Conservation (phyloP, 257 asterid genomes). For the Fraxinus cuspidata region DNA sequence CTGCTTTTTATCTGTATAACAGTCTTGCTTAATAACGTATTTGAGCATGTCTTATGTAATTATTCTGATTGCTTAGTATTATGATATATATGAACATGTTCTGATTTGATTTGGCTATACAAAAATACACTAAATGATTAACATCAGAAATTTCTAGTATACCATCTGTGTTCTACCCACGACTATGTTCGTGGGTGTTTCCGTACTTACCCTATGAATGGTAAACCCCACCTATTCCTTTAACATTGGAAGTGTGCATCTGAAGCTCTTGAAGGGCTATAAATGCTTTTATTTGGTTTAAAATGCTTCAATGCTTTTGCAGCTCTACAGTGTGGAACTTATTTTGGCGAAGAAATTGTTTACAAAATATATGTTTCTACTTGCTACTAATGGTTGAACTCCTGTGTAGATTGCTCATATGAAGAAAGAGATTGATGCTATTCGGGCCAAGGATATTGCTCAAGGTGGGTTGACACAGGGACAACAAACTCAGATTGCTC, state of each 20-base stretch:
- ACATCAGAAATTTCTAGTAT: not conserved
- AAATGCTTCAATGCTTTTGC: not conserved
- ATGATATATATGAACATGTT: not conserved
- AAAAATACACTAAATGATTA: not conserved
- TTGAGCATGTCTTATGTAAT: too few species aligned
- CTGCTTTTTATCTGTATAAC: not conserved
- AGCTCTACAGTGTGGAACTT: constrained; percentile 11
- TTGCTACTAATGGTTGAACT: constrained; percentile 13
- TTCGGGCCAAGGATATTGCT: constrained; percentile 95
- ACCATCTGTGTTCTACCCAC: too few species aligned
- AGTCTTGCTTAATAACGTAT: not conserved
- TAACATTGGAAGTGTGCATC: too few species aligned
- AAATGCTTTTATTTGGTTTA: too few species aligned
- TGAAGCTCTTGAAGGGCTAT: too few species aligned
- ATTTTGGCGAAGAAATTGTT: constrained; percentile 9
- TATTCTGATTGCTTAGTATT: not conserved
- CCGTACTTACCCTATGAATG: too few species aligned
- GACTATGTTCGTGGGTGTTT: too few species aligned
- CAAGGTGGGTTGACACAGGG: constrained; percentile 99
- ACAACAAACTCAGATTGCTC: constrained; percentile 98
- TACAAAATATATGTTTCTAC: not conserved
- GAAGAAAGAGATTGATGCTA: constrained; percentile 99
- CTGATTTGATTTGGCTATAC: not conserved
- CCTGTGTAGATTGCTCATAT: constrained; percentile 80
- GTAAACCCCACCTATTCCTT: not conserved